Conservation (phyloP, 1,284 basidiomycete genomes). For the Pseudozyma flocculosa region DNA sequence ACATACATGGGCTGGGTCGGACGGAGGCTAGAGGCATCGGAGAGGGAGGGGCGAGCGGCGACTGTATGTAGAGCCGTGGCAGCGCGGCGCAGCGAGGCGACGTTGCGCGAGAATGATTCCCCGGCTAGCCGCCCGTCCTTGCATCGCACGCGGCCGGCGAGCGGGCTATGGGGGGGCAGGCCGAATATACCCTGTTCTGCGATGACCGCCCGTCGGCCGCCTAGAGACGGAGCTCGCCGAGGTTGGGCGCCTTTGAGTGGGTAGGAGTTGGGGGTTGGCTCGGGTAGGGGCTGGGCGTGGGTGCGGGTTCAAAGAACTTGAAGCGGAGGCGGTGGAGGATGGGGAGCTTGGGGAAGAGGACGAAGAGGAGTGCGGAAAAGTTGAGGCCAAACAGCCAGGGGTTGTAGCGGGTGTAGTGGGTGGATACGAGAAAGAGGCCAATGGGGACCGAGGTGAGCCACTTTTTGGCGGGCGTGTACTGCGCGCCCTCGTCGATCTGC, state of each 20-base stretch:
- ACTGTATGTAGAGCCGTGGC: too few species aligned
- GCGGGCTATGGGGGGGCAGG: too few species aligned
- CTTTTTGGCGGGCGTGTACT: constrained; percentile 97
- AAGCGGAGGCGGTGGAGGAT: constrained; percentile 60
- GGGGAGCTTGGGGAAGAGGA: constrained; percentile 94
- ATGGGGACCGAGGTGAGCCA: constrained; percentile 92
- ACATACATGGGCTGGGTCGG: too few species aligned
- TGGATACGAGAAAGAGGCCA: constrained; percentile 91
- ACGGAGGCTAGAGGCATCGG: too few species aligned
- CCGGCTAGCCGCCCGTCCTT: too few species aligned
- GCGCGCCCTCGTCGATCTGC: constrained; percentile 97
- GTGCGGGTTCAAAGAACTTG: constrained; percentile 26
- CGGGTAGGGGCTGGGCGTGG: constrained; percentile 34
- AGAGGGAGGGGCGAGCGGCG: too few species aligned
- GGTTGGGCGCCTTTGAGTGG: constrained; percentile 15
- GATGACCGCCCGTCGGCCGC: too few species aligned
- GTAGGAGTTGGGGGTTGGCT: constrained; percentile 44
- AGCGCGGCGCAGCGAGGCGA: too few species aligned
- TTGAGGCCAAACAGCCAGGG: constrained; percentile 91
- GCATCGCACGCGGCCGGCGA: too few species aligned
- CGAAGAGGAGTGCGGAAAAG: constrained; percentile 76
- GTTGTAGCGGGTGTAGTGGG: constrained; percentile 83
- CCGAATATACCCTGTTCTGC: too few species aligned
- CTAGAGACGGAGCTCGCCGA: constrained; percentile 1
- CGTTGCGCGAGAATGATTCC: too few species aligned